Evolutionary conservation across 1,284 basidiomycete species (phyloP), one percentile per base, ranked within the genome.

Genomic region (Leccinum griseonigrum): DNA sequence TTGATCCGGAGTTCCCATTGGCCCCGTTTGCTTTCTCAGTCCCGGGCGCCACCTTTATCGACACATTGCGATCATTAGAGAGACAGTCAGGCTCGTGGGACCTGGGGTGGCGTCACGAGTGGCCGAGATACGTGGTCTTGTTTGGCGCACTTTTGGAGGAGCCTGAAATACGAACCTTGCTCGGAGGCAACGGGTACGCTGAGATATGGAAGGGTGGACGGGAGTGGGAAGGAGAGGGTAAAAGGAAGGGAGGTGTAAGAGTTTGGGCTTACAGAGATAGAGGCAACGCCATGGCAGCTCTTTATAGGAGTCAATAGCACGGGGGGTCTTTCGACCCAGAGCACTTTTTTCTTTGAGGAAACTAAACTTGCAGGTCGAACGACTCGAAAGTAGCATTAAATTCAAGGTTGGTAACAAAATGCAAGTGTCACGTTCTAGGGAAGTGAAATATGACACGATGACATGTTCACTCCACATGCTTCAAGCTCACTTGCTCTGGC

Each of bases 191-290:
- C 54, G 91, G 91, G 1, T 98, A 97, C 69, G 58, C 59, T 16
- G 85, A 91, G 70, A 80, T 86, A 1, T 88, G 85, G 85, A 77
- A 78, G 34, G 79, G 77, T 11, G 90, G 90, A 67, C 85, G 90
- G 67, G 83, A 86, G 22, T 92, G 88, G 81, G 95, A 97, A 74
- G 95, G 93, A 59, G 95, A 98, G 64, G 73, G 55, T 7, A 79
- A 85, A 60, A 81, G 95, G 63, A 86, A 84, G 63, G 96, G 94
- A 5, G 90, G 89, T 1, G 87, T 98, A 31, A 79, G 83, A 48
- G 85, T 95, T 26, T 87, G 89, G 85, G 79, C 65, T 13, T 64
- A 75, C 31, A 28, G 9, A 31, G 26, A 36, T 8, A n/a, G 28
- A 16, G 38, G 28, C 28, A 59, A 34, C 29, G 48, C 28, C 18